Percentiles rank a stretch among this genome's conserved stretches.
Evolutionary conservation across 83 land plant species (phyloP).

Genomic region (Isoetes engelmannii): DNA sequence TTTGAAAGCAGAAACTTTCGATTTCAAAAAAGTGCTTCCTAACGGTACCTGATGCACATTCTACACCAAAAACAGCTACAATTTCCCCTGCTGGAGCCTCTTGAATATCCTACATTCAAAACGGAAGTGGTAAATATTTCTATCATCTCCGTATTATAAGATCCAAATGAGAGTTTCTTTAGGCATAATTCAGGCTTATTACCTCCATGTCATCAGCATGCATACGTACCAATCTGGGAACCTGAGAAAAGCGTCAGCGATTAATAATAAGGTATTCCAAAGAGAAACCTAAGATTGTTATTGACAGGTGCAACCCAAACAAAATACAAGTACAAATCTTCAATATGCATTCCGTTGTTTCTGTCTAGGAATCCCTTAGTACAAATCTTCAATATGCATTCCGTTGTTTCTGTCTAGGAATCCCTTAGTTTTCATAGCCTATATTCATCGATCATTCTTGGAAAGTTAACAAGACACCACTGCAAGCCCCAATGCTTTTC

Average conservation of each 20-base stretch:
- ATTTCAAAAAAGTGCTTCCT: background rate
- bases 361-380: too few relatives aligned
- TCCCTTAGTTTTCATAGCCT: too few relatives aligned
- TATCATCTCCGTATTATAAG: slow-evolving; percentile 1
- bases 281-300: too few relatives aligned
- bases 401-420: too few relatives aligned
- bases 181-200: slow-evolving; percentile 14
- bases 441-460: too few relatives aligned
- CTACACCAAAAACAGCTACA: slow-evolving; percentile 98
- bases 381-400: too few relatives aligned
- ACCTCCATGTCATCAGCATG: slow-evolving; percentile 99
- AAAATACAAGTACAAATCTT: too few relatives aligned
- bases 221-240: slow-evolving; percentile 95
- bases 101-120: slow-evolving; percentile 74
- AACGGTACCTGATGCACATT: slow-evolving; percentile 86
- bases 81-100: slow-evolving; percentile 97
- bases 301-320: too few relatives aligned
- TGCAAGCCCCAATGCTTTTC: too few relatives aligned
- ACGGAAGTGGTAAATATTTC: background rate
- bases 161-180: slow-evolving; percentile 9
- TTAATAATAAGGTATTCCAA: too few relatives aligned
- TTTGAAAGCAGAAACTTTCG: background rate
- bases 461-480: too few relatives aligned
- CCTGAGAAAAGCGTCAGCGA: slow-evolving; percentile 50
- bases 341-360: too few relatives aligned